phyloP scores from a whole-genome alignment of 176 grass and related monocot species.

The Triticum dicoccoides region DNA sequence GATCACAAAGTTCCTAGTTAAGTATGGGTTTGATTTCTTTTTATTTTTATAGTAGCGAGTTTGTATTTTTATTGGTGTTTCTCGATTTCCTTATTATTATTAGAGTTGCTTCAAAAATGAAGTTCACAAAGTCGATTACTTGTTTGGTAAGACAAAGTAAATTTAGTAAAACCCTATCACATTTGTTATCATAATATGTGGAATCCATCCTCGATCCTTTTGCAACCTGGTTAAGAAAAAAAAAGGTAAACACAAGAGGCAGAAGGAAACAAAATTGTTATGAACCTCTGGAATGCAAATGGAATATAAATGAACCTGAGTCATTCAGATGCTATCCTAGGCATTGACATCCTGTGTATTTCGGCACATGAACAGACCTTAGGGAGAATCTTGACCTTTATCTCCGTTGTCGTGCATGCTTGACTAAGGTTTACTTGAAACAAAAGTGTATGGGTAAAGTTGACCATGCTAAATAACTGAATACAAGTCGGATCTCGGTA shows the following conservation, averaged over 20 bases:
- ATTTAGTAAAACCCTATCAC: not conserved
- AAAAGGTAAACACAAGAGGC: too few relatives aligned
- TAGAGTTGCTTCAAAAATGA: not conserved
- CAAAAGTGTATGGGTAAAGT: too few relatives aligned
- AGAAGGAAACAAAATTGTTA: too few relatives aligned
- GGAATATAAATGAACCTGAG: not conserved
- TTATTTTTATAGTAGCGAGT: not conserved
- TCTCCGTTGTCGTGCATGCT: not conserved
- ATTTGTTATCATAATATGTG: not conserved
- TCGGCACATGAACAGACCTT: not conserved
- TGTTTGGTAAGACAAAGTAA: not conserved
- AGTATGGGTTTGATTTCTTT: not conserved
- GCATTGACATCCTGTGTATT: not conserved
- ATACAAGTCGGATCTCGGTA: not conserved
- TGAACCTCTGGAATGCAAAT: not conserved
- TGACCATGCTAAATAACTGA: too few relatives aligned
- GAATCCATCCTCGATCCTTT: not conserved
- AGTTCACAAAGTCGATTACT: not conserved
- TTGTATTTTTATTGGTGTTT: not conserved
- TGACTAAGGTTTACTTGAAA: not conserved
- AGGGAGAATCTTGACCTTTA: not conserved
- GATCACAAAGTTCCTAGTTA: not conserved
- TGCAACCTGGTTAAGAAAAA: not conserved
- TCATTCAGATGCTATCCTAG: not conserved
- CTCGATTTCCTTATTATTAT: not conserved